Evolutionary conservation across 805 yeast genomes (phyloP).

Genomic region (Zygosaccharomyces gambellarensis): DNA sequence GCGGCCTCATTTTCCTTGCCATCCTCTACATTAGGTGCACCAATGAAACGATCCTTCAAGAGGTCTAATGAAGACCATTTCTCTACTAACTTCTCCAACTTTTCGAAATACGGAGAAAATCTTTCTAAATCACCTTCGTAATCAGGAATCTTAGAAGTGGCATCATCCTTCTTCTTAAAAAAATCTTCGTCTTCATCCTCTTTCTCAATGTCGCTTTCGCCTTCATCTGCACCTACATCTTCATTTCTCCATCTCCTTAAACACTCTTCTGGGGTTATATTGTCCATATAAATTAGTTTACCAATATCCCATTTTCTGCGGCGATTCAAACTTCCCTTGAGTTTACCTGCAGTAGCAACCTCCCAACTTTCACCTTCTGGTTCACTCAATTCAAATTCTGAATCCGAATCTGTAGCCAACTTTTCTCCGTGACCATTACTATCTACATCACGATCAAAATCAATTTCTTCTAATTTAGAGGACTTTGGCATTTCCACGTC

Average conservation of each 20-base stretch:
- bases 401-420: slow-evolving; percentile 48
- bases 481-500: slow-evolving; percentile 30
- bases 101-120: slow-evolving; percentile 34
- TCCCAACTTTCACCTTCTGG: slow-evolving; percentile 37
- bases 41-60: slow-evolving; percentile 32
- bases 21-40: slow-evolving; percentile 30
- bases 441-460: slow-evolving; percentile 43
- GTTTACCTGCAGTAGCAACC: slow-evolving; percentile 50
- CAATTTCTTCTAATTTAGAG: slow-evolving; percentile 43
- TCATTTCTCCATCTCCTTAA: slow-evolving; percentile 65
- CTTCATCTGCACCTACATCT: slow-evolving; percentile 41
- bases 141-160: slow-evolving; percentile 5
- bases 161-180: slow-evolving; percentile 47
- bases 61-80: slow-evolving; percentile 30
- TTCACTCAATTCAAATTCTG: slow-evolving; percentile 43
- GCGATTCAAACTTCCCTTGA: slow-evolving; percentile 45
- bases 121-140: slow-evolving; percentile 31
- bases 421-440: slow-evolving; percentile 35
- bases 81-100: slow-evolving; percentile 28
- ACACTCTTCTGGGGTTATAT: slow-evolving; percentile 68
- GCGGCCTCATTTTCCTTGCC: slow-evolving; percentile 28
- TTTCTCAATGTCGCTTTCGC: slow-evolving; percentile 39
- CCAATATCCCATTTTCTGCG: slow-evolving; percentile 71
- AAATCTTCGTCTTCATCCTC: slow-evolving; percentile 45
- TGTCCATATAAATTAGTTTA: slow-evolving; percentile 73